These are phyloP conservation scores for Leucocoprinus gongylophorus DNA, from an alignment of 1,284 basidiomycete species.

Conservation along the genomic window DNA sequence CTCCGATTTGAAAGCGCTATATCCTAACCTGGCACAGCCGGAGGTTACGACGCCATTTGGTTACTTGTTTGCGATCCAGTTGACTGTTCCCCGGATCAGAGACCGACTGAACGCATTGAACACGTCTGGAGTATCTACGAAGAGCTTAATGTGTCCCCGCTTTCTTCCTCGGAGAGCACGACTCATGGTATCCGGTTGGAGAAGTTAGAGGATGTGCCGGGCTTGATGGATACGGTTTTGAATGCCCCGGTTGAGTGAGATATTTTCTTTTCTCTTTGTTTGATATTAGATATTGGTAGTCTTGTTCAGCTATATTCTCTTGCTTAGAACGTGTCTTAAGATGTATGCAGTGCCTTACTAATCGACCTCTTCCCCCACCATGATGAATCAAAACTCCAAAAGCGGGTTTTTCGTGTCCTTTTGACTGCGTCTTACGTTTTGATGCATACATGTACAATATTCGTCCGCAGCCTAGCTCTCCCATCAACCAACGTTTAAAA, in stretches of 20 bases:
- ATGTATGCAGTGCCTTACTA: slow-evolving; percentile 9
- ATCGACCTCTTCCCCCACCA: background rate
- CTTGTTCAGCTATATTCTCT: background rate
- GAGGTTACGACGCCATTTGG: slow-evolving; percentile 97
- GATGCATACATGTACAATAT: too few relatives aligned
- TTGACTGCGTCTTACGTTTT: too few relatives aligned
- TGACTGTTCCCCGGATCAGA: slow-evolving; percentile 35
- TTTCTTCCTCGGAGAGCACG: slow-evolving; percentile 70
- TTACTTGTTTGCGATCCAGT: slow-evolving; percentile 72
- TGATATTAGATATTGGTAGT: background rate
- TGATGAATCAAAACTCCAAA: too few relatives aligned
- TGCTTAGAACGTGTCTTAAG: background rate
- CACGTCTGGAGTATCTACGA: slow-evolving; percentile 69
- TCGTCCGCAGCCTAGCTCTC: too few relatives aligned
- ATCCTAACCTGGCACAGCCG: slow-evolving; percentile 50
- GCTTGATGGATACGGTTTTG: slow-evolving; percentile 45
- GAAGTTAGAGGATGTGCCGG: slow-evolving; percentile 49
- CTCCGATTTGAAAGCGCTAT: background rate
- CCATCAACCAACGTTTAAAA: too few relatives aligned
- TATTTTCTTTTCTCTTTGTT: background rate
- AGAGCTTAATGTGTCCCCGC: slow-evolving; percentile 71
- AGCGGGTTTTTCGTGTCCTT: too few relatives aligned
- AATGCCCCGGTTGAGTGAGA: slow-evolving; percentile 12
- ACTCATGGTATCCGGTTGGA: slow-evolving; percentile 69
- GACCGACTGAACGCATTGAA: slow-evolving; percentile 54